Conservation (phyloP, 2,329 filamentous ascomycete genomes). For the Diaporthe sp. region DNA sequence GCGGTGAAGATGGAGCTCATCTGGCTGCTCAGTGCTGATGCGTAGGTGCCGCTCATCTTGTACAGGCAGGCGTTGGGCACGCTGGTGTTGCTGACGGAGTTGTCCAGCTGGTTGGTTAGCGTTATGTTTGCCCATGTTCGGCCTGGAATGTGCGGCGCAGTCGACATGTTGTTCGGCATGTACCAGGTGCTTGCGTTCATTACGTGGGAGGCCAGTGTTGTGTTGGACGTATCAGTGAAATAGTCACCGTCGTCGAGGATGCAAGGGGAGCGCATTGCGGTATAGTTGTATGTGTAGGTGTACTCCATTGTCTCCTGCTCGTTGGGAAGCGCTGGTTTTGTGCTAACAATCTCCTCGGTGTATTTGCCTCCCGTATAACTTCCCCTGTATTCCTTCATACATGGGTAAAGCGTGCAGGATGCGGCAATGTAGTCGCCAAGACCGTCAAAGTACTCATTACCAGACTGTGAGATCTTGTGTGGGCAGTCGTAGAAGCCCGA, state of each 20-base stretch:
- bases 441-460: not conserved
- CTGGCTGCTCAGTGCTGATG: constrained; percentile 37
- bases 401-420: constrained; percentile 42
- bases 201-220: constrained; percentile 3
- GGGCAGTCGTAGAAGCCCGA: constrained; percentile 42
- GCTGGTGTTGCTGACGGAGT: constrained; percentile 27
- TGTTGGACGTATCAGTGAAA: constrained; percentile 8
- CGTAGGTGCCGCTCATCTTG: constrained; percentile 43
- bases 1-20: constrained; percentile 40
- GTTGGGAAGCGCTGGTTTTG: constrained; percentile 21
- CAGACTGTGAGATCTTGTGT: constrained; percentile 33
- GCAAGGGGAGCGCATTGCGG: constrained; percentile 38
- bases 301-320: constrained; percentile 15
- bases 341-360: constrained; percentile 35
- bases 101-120: constrained; percentile 2
- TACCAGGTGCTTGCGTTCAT: constrained; percentile 40
- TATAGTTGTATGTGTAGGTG: constrained; percentile 34
- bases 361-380: constrained; percentile 29
- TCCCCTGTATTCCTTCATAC: constrained; percentile 42
- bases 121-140: constrained; percentile 40
- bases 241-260: constrained; percentile 37
- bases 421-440: constrained; percentile 36
- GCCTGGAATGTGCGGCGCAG: constrained; percentile 31
- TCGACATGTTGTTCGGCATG: constrained; percentile 34
- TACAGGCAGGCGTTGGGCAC: constrained; percentile 45